Percentiles rank a stretch among this genome's conserved stretches.
Evolutionary conservation across 805 yeast species (phyloP).

Genomic region (Pichia exigua): DNA sequence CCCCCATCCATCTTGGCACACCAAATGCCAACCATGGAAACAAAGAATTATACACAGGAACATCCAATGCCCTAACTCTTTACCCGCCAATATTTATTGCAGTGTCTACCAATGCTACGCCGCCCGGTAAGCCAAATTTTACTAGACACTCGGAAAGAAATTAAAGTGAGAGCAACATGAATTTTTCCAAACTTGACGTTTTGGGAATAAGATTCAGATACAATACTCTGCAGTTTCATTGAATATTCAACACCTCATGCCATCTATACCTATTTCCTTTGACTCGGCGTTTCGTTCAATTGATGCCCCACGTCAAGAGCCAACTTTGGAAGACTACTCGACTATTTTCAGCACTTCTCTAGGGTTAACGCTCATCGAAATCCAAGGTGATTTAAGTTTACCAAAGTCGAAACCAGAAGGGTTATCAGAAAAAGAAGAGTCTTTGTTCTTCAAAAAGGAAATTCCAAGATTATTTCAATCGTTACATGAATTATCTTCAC

Average conservation of each 20-base stretch:
- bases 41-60: too few relatives aligned
- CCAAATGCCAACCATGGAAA: too few relatives aligned
- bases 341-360: conserved; percentile 40
- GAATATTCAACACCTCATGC: not conserved
- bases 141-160: too few relatives aligned
- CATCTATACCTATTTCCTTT: not conserved
- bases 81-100: too few relatives aligned
- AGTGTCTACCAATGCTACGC: too few relatives aligned
- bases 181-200: too few relatives aligned
- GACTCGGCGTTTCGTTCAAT: not conserved
- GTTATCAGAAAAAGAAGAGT: conserved; percentile 28
- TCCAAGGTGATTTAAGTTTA: conserved; percentile 63
- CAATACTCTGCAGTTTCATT: not conserved
- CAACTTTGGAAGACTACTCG: conserved; percentile 8
- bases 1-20: too few relatives aligned
- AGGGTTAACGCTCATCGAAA: conserved; percentile 58
- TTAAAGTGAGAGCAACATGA: too few relatives aligned
- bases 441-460: conserved; percentile 29
- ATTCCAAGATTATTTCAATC: conserved; percentile 11
- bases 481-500: not conserved
- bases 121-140: too few relatives aligned
- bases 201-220: too few relatives aligned
- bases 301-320: not conserved
- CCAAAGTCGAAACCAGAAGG: conserved; percentile 31
- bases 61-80: too few relatives aligned